Base-by-base conservation (phyloP, 495 filamentous ascomycete species). In the Pyronema omphalodes region DNA sequence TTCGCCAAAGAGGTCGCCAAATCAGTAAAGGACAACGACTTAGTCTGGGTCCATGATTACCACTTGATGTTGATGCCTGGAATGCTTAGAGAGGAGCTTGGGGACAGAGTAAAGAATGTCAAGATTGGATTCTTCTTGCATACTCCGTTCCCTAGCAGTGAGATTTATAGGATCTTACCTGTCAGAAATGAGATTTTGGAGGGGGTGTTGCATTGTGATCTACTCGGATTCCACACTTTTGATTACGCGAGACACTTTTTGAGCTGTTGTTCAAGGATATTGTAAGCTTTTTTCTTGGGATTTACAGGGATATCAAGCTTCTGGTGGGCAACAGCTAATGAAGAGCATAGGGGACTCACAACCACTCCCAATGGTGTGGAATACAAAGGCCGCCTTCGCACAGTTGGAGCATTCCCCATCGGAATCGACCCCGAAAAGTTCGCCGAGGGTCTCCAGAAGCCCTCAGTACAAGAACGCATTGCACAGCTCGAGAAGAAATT, bases 361-460 rank as follows among this genome's bases (percentile, higher is more conserved):
- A 94, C 88, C 1, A 91, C 86, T 4, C 88, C 87, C 0, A 86
- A 86, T 45, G 81, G 83, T 14, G 81, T 94, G 44, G 78, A 84
- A 23, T 93, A 80, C 62, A 72, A 83, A 55, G 82, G 80, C 43
- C 82, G 78, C 40, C 44, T 62, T 19, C 41, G 62, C 34, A 79
- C 78, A 0, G 80, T 86, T 8, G 85, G 81, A 43, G 85, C 82
- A 11, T 96, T 91, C 64, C 86, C 89, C 4, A 93, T 94, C 47
- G 88, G 88, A 36, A 94, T 98, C 63, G 88, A 95, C 56, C 89
- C 91, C 0, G 87, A 94, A 52, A 94, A 94, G 67, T 95, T 98
- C 67, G 77, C 79, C 53, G 84, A 94, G 53, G 86, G 82, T 0
- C 70, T 98, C 33, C 75, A 89, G 70, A 86, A 88, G 61, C 73